Conservation (phyloP, 805 yeast genomes). For the Pichia kluyveri region DNA sequence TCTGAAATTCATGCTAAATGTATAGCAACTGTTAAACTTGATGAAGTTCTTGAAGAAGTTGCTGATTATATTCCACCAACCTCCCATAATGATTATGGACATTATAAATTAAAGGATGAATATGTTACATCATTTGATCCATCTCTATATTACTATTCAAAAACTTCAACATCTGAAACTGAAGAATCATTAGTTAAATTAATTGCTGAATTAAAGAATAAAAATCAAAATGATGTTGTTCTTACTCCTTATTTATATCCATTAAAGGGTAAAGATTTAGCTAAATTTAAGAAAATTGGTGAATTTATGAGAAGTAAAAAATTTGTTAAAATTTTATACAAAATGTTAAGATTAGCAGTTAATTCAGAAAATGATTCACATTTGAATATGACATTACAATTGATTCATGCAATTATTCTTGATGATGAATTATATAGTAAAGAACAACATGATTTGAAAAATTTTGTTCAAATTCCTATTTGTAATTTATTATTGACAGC, state of each 20-base stretch:
- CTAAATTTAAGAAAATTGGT: constrained; percentile 34
- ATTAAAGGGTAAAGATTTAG: constrained; percentile 19
- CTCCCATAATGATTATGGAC: constrained; percentile 60
- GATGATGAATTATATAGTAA: constrained; percentile 20
- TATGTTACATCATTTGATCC: constrained; percentile 48
- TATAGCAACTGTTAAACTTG: constrained; percentile 32
- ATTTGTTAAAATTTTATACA: constrained; percentile 50
- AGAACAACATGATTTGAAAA: constrained; percentile 22
- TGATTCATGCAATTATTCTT: constrained; percentile 53
- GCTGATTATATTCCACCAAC: constrained; percentile 56
- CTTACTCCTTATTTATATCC: constrained; percentile 36
- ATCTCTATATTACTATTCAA: constrained; percentile 37
- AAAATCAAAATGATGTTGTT: constrained; percentile 34
- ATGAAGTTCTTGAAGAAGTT: constrained; percentile 44
- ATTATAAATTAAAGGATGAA: constrained; percentile 46
- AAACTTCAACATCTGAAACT: constrained; percentile 42
- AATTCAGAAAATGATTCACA: constrained; percentile 43
- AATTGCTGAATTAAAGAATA: constrained; percentile 30
- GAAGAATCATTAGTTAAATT: constrained; percentile 37
- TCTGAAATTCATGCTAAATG: constrained; percentile 34
- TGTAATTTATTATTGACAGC: constrained; percentile 46
- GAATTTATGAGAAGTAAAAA: constrained; percentile 39
- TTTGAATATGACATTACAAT: constrained; percentile 53
- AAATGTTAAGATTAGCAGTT: constrained; percentile 46
- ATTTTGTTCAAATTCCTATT: constrained; percentile 45